Evolutionary conservation across 78 protist species (phyloP), one percentile per base, ranked within the genome.

Genomic region (Acrasis kona): DNA sequence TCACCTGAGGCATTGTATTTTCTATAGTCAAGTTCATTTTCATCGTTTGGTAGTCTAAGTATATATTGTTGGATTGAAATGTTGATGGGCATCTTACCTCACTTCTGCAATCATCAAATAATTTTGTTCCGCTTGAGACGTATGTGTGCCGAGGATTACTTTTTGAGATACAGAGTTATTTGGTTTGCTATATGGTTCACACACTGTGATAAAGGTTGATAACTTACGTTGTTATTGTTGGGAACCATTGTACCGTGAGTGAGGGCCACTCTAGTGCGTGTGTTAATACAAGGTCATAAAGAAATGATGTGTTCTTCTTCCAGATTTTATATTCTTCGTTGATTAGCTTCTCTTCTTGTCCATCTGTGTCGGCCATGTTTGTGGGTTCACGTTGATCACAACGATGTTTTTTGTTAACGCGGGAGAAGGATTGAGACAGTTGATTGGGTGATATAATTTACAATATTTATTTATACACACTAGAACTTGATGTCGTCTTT

Each of bases 241-340:
- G 98, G 3, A 93, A 81, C 96, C 94, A 91, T 70, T 88, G 81
- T 0, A 87, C 93, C 2, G 97, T 91, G 34, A 93, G 81, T 0
- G 85, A 66, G 6, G 98, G 98, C 98, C 97, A 96, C 41, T 91
- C 96, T 1, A 94, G 79, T 3, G 97, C 95, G 69, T 89, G 91
- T 12, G 93, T 79, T 40, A 96, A 50, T 7, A 89, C 73, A 61
- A 92, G 57, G 74, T 94, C 97, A 87, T 96, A 96, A 38, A 95
- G 87, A 79, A 83, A 96, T 19, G 95, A 94, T 19, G 96, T 78
- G 79, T 94, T 95, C 89, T 92, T 93, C 81, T 94, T 94, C 98
- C 98, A 96, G 41, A 91, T 81, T 64, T 91, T 90, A 83, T 90
- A 92, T 84, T 93, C 97, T 8, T 91, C 95, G 78, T 88, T 89